Percentiles rank a stretch among this genome's conserved stretches.
Evolutionary conservation across 345 rosid genomes (phyloP).

Genomic region (Citrus australasica): DNA sequence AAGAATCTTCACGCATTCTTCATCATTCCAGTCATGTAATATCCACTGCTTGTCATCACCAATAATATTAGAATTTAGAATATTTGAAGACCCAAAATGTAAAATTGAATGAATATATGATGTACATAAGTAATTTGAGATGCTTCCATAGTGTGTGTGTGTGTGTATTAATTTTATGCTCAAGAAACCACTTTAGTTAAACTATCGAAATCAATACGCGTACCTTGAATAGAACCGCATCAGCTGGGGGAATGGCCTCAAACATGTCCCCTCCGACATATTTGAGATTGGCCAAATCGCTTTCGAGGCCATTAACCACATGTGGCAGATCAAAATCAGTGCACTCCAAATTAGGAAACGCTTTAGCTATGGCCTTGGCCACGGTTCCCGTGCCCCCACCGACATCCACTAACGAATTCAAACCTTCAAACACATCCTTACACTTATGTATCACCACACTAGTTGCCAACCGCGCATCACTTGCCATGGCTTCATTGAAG

Average conservation of each 20-base stretch:
- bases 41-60: not conserved
- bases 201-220: no score
- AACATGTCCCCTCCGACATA: constrained; percentile 37
- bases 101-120: not conserved
- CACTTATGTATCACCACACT: constrained; percentile 18
- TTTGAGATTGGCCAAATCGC: constrained; percentile 16
- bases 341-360: constrained; percentile 33
- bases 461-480: constrained; percentile 17
- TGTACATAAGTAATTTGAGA: no score
- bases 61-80: not conserved
- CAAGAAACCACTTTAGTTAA: not conserved
- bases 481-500: not conserved
- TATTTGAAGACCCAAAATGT: not conserved
- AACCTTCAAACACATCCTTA: constrained; percentile 27
- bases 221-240: constrained; percentile 33
- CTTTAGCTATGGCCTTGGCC: constrained; percentile 25
- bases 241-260: constrained; percentile 30
- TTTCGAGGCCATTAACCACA: constrained; percentile 25
- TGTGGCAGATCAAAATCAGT: constrained; percentile 39
- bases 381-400: constrained; percentile 45
- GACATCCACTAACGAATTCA: constrained; percentile 35
- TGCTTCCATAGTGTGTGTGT: no score
- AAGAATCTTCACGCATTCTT: constrained; percentile 2
- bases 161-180: not conserved
- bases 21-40: constrained; percentile 5